These are phyloP conservation scores for Ogataea allantospora DNA, from an alignment of 805 yeast species.

Conservation along the genomic window DNA sequence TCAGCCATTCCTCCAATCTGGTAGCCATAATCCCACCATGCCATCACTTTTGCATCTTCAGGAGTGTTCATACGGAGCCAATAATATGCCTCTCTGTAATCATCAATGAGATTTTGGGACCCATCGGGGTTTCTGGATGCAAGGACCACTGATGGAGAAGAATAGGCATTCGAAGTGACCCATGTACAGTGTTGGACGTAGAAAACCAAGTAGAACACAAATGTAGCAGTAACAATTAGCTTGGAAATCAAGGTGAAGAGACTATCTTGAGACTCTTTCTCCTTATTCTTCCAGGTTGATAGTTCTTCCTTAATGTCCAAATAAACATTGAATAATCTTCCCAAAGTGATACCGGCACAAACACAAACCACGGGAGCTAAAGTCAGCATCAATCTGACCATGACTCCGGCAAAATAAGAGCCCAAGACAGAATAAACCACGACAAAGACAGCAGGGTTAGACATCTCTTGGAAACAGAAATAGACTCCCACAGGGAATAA, in stretches of 20 bases:
- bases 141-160: constrained; percentile 95
- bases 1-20: constrained; percentile 99
- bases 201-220: constrained; percentile 68
- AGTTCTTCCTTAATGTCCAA: constrained; percentile 49
- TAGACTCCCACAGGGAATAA: constrained; percentile 97
- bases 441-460: constrained; percentile 89
- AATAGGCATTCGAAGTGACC: constrained; percentile 94
- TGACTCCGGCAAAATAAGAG: constrained; percentile 97
- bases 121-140: constrained; percentile 87
- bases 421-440: constrained; percentile 91
- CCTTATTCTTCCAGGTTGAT: constrained; percentile 9
- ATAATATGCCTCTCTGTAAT: constrained; percentile 97
- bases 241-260: constrained; percentile 50
- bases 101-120: constrained; percentile 80
- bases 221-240: constrained; percentile 60
- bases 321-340: constrained; percentile 80
- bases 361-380: constrained; percentile 96
- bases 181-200: constrained; percentile 95
- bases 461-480: constrained; percentile 82
- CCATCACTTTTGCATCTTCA: constrained; percentile 93
- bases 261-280: constrained; percentile 9
- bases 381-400: constrained; percentile 97
- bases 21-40: constrained; percentile 99
- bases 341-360: constrained; percentile 83
- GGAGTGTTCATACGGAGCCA: constrained; percentile 98